Conservation (phyloP, 768 basidiomycete genomes). For the Amylocystis lapponica region DNA sequence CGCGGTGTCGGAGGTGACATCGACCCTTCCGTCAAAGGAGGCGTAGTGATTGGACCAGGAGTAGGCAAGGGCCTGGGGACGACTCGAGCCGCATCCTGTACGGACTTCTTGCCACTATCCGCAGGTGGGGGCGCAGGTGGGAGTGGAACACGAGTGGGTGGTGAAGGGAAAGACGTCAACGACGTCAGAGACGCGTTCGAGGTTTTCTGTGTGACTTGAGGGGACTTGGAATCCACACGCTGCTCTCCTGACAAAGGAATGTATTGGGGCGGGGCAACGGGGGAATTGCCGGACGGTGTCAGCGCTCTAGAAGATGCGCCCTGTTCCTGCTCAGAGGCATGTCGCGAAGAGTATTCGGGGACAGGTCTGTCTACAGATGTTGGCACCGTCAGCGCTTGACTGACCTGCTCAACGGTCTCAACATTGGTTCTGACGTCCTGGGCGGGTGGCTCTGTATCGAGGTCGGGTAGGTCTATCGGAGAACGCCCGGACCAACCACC, state of each 20-base stretch:
- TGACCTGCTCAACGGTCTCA: neutral
- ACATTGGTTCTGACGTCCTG: too few relatives aligned
- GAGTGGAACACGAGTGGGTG: slow-evolving; percentile 67
- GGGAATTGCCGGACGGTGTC: slow-evolving; percentile 12
- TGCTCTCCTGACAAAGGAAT: slow-evolving; percentile 7
- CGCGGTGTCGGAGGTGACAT: too few relatives aligned
- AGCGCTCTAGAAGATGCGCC: slow-evolving; percentile 10
- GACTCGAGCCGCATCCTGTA: too few relatives aligned
- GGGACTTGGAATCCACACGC: neutral
- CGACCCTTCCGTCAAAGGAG: too few relatives aligned
- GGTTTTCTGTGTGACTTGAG: slow-evolving; percentile 1
- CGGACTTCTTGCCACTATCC: too few relatives aligned
- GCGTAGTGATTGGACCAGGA: too few relatives aligned
- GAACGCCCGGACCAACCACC: slow-evolving; percentile 58
- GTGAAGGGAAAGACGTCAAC: slow-evolving; percentile 66
- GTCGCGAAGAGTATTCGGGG: slow-evolving; percentile 14
- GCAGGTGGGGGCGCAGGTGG: too few relatives aligned
- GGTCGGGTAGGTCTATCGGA: slow-evolving; percentile 38
- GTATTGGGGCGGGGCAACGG: slow-evolving; percentile 15
- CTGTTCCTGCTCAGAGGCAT: slow-evolving; percentile 9
- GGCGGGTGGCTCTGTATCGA: slow-evolving; percentile 8
- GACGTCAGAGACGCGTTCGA: slow-evolving; percentile 52
- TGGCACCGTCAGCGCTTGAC: neutral
- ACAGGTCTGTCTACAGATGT: slow-evolving; percentile 6
- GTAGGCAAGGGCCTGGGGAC: too few relatives aligned